Percentiles rank a stretch among this genome's conserved stretches.
Evolutionary conservation across 192 early-diverging fungal genomes (phyloP).

Genomic region (Coemansia biformis): DNA sequence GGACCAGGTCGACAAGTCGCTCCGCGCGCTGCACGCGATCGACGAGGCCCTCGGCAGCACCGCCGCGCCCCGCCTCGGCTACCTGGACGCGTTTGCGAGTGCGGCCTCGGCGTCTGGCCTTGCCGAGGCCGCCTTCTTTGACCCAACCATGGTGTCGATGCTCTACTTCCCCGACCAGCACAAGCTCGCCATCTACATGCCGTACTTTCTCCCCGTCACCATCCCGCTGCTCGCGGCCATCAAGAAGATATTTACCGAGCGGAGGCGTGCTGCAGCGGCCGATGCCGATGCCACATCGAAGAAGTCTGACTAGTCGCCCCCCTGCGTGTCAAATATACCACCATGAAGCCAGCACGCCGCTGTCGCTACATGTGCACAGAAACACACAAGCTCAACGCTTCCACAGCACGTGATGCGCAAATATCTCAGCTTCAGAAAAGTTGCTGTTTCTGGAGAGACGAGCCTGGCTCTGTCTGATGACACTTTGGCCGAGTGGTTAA

Average conservation of each 20-base stretch:
- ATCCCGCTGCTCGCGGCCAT: conserved; percentile 63
- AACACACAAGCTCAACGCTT: no score
- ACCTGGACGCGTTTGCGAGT: conserved; percentile 52
- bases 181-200: conserved; percentile 96
- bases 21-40: conserved; percentile 30
- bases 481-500: conserved; percentile 54
- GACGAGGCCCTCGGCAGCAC: conserved; percentile 21
- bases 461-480: not conserved
- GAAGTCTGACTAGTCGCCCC: not conserved
- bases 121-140: conserved; percentile 91
- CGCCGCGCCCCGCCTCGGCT: not conserved
- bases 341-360: no score
- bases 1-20: conserved; percentile 54
- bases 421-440: no score
- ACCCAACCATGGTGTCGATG: conserved; percentile 96
- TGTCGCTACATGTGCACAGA: no score
- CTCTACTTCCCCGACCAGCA: conserved; percentile 98
- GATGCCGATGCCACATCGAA: not conserved
- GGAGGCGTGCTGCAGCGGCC: not conserved
- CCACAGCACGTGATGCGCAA: no score
- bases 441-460: no score
- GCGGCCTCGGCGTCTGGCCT: conserved; percentile 60
- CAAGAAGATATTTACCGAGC: conserved; percentile 13
- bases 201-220: conserved; percentile 83
- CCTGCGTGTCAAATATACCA: no score